These are phyloP conservation scores for Arctium lappa DNA, from an alignment of 129 eudicot species.

Conservation along the genomic window DNA sequence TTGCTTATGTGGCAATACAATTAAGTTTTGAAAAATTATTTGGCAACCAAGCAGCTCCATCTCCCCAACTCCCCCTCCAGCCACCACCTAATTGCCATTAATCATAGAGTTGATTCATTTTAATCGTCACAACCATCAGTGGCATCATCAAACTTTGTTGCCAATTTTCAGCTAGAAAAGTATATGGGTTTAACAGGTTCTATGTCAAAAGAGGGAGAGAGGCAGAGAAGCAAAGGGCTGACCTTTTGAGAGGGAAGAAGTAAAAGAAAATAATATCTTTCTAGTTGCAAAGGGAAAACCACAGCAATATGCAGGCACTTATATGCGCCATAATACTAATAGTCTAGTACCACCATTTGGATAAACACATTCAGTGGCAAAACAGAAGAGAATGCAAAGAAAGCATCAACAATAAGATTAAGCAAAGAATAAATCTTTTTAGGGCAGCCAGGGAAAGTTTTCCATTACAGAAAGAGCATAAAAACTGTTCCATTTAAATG, in stretches of 20 bases:
- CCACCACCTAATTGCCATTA: not conserved
- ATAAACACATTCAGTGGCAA: not conserved
- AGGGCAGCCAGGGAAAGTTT: not conserved
- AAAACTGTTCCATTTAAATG: not conserved
- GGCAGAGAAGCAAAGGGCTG: too few relatives aligned
- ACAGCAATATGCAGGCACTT: not conserved
- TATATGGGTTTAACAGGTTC: not conserved
- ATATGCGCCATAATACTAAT: not conserved
- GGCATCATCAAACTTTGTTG: not conserved
- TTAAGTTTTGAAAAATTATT: not conserved
- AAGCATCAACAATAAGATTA: not conserved
- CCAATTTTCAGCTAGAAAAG: not conserved
- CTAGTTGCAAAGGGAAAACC: not conserved
- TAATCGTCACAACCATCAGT: not conserved
- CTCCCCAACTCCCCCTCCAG: not conserved
- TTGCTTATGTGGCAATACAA: not conserved
- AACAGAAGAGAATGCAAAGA: not conserved
- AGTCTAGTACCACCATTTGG: not conserved
- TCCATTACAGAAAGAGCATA: not conserved
- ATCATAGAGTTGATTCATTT: not conserved
- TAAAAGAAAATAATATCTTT: too few relatives aligned
- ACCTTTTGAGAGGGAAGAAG: too few relatives aligned
- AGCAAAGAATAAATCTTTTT: not conserved
- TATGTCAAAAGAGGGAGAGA: not conserved
- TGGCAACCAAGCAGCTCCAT: not conserved